phyloP scores from a whole-genome alignment of 345 rosid species.

The Angophora floribunda region DNA sequence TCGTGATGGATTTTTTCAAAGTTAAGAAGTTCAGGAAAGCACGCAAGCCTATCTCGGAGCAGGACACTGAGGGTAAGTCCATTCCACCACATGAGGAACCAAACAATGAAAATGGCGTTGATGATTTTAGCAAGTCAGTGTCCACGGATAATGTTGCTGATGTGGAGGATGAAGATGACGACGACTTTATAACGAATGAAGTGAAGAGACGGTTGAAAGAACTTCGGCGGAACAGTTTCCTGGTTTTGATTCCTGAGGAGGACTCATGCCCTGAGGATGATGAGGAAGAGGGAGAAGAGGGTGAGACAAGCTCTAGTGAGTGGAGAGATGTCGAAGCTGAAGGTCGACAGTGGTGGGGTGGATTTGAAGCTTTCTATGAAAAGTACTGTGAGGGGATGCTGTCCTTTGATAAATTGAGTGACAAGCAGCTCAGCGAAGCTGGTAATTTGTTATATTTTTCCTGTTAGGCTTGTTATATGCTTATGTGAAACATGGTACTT shows the following conservation, averaged over 20 bases:
- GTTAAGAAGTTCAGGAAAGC: constrained; percentile 59
- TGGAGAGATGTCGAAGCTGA: constrained; percentile 95
- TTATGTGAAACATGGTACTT: neutral
- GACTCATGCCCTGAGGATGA: constrained; percentile 58
- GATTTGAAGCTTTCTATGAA: constrained; percentile 81
- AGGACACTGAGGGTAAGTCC: constrained; percentile 40
- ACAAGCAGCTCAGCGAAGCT: constrained; percentile 48
- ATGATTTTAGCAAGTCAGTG: constrained; percentile 20
- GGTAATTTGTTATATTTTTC: constrained; percentile 19
- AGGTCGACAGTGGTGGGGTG: constrained; percentile 95
- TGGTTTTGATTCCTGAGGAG: constrained; percentile 96
- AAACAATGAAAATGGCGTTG: constrained; percentile 23
- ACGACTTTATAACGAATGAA: constrained; percentile 88
- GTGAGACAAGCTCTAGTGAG: constrained; percentile 50
- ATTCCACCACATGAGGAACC: constrained; percentile 29
- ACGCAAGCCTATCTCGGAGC: constrained; percentile 27
- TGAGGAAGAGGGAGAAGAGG: constrained; percentile 51
- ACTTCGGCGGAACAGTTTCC: constrained; percentile 81
- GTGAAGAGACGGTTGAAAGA: constrained; percentile 90
- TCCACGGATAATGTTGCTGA: constrained; percentile 34
- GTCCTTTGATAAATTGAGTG: constrained; percentile 66
- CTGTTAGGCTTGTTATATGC: neutral
- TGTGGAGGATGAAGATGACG: constrained; percentile 83
- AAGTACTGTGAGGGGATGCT: constrained; percentile 88
- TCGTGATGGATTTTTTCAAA: constrained; percentile 68